phyloP scores from a whole-genome alignment of 768 basidiomycete species.

The Podaxis pistillaris region DNA sequence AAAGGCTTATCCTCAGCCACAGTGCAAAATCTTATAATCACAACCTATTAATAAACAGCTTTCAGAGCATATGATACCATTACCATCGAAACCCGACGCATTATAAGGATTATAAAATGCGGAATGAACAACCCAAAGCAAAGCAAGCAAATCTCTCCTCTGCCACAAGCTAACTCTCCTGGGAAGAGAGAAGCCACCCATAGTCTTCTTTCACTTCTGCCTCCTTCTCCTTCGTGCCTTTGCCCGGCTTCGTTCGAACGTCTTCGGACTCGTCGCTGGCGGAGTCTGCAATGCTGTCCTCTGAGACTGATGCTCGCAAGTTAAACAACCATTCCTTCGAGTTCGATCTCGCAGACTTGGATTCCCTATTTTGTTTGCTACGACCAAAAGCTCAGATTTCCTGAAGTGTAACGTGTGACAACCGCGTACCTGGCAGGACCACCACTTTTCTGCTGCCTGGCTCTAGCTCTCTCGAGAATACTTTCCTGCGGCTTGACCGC shows the following conservation, averaged over 20 bases:
- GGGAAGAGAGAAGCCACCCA: neutral
- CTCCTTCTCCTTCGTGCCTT: too few species aligned
- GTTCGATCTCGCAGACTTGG: neutral
- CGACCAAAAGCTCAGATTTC: neutral
- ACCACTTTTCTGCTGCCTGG: neutral
- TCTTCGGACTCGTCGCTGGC: neutral
- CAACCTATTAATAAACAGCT: neutral
- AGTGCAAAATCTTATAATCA: neutral
- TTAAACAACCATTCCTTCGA: neutral
- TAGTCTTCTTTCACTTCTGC: neutral
- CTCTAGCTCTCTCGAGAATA: slow-evolving; percentile 1
- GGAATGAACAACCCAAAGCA: neutral
- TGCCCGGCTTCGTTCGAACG: neutral
- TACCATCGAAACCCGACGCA: neutral
- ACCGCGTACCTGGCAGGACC: neutral
- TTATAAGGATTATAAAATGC: slow-evolving; percentile 2
- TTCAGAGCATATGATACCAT: neutral
- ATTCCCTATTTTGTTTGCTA: neutral
- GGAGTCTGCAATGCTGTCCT: neutral
- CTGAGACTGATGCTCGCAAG: neutral
- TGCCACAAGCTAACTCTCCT: neutral
- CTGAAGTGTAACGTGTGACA: neutral
- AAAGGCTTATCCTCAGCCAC: neutral
- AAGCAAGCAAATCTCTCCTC: neutral
- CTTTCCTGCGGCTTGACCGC: neutral